Conservation (phyloP, 331 rosid species). For the Malus hybrid region DNA sequence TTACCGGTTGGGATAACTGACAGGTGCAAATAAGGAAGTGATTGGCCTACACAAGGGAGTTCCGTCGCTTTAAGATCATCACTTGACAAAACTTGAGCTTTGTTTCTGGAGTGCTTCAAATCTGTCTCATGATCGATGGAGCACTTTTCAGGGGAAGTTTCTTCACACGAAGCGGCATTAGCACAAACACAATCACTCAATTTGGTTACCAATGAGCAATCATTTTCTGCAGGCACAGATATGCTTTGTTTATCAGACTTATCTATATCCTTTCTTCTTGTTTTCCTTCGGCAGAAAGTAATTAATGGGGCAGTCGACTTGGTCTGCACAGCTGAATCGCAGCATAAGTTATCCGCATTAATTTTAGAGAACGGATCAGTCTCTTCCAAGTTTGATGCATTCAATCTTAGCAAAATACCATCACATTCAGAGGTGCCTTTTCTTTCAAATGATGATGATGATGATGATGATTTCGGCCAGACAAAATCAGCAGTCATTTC, state of each 20-base stretch:
- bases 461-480: constrained; percentile 7
- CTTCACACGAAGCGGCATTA: constrained; percentile 14
- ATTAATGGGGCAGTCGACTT: constrained; percentile 22
- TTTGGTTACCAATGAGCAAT: constrained; percentile 24
- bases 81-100: constrained; percentile 7
- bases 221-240: constrained; percentile 15
- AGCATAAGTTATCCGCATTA: constrained; percentile 17
- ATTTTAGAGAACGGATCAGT: constrained; percentile 22
- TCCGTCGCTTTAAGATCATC: constrained; percentile 16
- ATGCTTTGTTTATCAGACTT: constrained; percentile 16
- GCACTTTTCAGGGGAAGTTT: constrained; percentile 17
- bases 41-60: constrained; percentile 1
- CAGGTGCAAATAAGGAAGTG: constrained; percentile 23
- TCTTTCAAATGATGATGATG: constrained; percentile 19
- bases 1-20: constrained; percentile 35
- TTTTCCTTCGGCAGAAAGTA: constrained; percentile 47
- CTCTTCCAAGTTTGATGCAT: constrained; percentile 25
- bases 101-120: constrained; percentile 34
- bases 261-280: constrained; percentile 32
- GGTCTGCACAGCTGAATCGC: not conserved
- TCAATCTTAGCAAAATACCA: constrained; percentile 21
- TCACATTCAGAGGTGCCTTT: constrained; percentile 18
- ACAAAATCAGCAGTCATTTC: constrained; percentile 16
- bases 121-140: constrained; percentile 22
- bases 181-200: constrained; percentile 29